Percentiles rank a stretch among this genome's conserved stretches.
Conservation (phyloP, 768 basidiomycete genomes). For the Roridomyces roridus region DNA sequence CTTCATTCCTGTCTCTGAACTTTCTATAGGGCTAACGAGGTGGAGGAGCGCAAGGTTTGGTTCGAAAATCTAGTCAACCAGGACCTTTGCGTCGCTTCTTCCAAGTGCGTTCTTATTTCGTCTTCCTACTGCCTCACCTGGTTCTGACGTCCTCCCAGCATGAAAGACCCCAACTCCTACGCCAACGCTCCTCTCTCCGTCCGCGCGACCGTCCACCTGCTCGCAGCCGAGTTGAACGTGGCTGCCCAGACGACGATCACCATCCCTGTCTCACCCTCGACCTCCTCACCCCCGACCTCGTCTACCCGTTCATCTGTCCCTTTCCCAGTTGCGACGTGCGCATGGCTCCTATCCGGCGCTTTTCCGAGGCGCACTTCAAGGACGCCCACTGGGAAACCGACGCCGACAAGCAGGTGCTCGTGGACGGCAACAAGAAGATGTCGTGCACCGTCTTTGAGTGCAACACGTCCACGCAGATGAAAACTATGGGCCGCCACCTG, state of each 20-base stretch:
- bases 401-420: background rate
- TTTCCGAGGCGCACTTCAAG: background rate
- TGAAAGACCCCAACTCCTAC: too few relatives aligned
- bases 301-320: background rate
- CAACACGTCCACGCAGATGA: background rate
- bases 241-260: too few relatives aligned
- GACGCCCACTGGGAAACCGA: background rate
- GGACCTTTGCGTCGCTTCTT: too few relatives aligned
- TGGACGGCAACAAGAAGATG: too few relatives aligned
- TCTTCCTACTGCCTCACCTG: too few relatives aligned
- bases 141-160: too few relatives aligned
- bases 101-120: too few relatives aligned
- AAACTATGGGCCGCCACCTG: slow-evolving; percentile 10
- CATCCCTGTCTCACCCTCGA: background rate
- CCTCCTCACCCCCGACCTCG: background rate
- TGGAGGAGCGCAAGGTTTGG: too few relatives aligned
- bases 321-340: background rate
- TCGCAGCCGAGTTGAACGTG: background rate
- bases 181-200: too few relatives aligned
- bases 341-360: background rate
- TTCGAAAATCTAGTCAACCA: too few relatives aligned
- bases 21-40: too few relatives aligned
- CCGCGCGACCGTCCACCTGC: background rate
- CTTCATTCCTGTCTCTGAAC: too few relatives aligned
- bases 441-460: background rate